Evolutionary conservation across 441 rosid genomes (phyloP), one percentile per base, ranked within the genome.

Genomic region (Kokia cookei): DNA sequence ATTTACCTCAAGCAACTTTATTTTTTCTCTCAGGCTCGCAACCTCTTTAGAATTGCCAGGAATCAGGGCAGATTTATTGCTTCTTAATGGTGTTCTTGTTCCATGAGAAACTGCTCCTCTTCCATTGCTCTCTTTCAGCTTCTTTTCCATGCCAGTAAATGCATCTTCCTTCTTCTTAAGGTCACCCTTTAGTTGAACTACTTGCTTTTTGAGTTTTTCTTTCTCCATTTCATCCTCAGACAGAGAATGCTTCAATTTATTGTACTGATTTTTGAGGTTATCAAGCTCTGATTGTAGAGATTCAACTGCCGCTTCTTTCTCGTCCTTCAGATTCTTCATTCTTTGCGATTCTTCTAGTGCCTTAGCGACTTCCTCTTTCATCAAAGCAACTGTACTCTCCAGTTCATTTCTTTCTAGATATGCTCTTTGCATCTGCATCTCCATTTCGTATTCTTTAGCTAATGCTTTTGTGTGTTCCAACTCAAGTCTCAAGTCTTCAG

Each of bases 161-260:
- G 82, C 84, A 50, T 88, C 93, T 64, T 91, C 93, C 79, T 86
- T 91, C 85, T 85, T 93, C 87, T 85, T 88, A 60, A 89, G 82
- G 74, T 92, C 96, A 51, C 80, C 76, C 83, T 86, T 88, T 48
- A 88, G 78, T 64, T 83, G 89, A 60, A 70, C 65, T 2, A 83
- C 82, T 72, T 88, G 91, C 82, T 87, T 88, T 78, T 82, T 84
- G 26, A 91, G 86, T 61, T 86, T 93, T 81, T 89, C 94, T 75
- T 85, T 89, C 82, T 88, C 93, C 17, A 47, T 22, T 65, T 88
- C 94, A 59, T 83, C 86, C 75, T 83, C 89, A 14, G 66, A 61
- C 35, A 88, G 65, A 53, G 85, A 81, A 70, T 58, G 75, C 71
- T 87, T 85, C 85, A 87, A 71, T 55, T 86, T 86, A 57, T 83